Conservation (phyloP, 2,329 filamentous ascomycete genomes). For the Colletotrichum plurivorum region DNA sequence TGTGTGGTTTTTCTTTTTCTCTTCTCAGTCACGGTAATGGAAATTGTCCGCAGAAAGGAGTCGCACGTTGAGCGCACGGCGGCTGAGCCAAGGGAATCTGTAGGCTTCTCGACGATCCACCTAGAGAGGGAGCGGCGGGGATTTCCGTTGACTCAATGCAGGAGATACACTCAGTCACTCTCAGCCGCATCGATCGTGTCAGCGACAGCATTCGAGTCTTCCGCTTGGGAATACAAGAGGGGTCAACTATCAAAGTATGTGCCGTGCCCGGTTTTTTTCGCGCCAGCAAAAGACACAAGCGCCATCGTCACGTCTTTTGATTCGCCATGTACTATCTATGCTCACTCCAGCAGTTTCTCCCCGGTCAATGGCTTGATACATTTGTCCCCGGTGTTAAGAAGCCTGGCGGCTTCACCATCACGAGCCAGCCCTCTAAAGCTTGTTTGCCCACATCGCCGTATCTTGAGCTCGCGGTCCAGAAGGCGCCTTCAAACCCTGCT, state of each 20-base stretch:
- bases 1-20: no score
- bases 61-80: conserved; percentile 81
- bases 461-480: conserved; percentile 85
- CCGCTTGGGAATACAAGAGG: conserved; percentile 69
- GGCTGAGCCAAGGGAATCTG: conserved; percentile 77
- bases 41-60: conserved; percentile 39
- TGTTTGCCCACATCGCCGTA: conserved; percentile 56
- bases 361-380: conserved; percentile 92
- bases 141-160: conserved; percentile 42
- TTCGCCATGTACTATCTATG: not conserved
- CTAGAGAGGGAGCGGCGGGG: not conserved
- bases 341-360: conserved; percentile 71
- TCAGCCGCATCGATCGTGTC: conserved; percentile 73
- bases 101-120: conserved; percentile 43
- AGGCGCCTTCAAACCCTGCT: conserved; percentile 77
- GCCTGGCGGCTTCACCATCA: conserved; percentile 91
- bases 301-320: not conserved
- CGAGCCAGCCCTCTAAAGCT: conserved; percentile 76
- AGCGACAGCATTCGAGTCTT: conserved; percentile 80
- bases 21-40: conserved; percentile 11
- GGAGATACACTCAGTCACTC: conserved; percentile 72
- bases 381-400: conserved; percentile 78
- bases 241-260: conserved; percentile 62
- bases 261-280: not conserved
- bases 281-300: not conserved